phyloP scores from a whole-genome alignment of 805 yeast species.

The Starmera amethionina region DNA sequence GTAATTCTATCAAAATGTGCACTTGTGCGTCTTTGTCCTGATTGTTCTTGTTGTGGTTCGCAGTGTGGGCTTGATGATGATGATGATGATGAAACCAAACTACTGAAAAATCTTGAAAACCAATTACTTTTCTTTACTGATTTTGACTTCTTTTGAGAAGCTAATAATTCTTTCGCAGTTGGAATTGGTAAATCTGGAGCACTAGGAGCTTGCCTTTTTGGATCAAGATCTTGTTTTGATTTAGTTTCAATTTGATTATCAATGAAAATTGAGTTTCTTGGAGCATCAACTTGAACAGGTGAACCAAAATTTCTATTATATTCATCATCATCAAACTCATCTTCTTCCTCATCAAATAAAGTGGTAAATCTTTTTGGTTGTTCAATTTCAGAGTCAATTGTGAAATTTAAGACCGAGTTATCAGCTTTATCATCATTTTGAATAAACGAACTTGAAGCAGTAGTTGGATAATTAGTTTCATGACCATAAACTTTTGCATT shows the following conservation, averaged over 20 bases:
- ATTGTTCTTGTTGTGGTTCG: no score
- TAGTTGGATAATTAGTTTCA: no score
- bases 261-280: no score
- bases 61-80: background rate
- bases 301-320: no score
- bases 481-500: no score
- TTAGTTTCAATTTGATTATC: background rate
- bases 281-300: no score
- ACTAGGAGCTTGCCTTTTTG: slow-evolving; percentile 14
- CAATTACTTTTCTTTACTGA: slow-evolving; percentile 21
- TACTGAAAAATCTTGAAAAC: slow-evolving; percentile 29
- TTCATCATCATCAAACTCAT: background rate
- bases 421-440: no score
- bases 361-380: slow-evolving; percentile 15
- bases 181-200: slow-evolving; percentile 21
- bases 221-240: background rate
- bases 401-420: no score
- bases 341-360: slow-evolving; percentile 13
- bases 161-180: slow-evolving; percentile 22
- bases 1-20: slow-evolving; percentile 3
- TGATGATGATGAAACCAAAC: slow-evolving; percentile 11
- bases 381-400: no score
- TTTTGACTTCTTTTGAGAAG: slow-evolving; percentile 24
- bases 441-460: no score
- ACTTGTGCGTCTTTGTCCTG: no score